A percentile compares a stretch with the other conserved stretches of the same genome.
These are phyloP conservation scores for cucumber (Cucumis sativus) DNA, from an alignment of 306 rosid species.

Conservation along the genomic window DNA sequence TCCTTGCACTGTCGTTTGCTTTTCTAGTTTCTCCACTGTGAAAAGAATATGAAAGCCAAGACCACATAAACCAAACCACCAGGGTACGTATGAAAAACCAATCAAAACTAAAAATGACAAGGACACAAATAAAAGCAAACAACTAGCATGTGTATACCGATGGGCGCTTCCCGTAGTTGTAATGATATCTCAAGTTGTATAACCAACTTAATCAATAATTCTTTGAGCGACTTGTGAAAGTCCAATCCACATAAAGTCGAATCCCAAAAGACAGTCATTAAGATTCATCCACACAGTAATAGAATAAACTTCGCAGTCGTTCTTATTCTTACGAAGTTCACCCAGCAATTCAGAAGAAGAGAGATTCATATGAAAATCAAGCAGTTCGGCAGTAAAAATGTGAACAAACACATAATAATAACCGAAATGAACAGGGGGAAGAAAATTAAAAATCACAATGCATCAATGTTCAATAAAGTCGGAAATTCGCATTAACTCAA, in stretches of 20 bases:
- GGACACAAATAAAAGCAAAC: not conserved
- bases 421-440: not conserved
- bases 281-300: not conserved
- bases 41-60: constrained; percentile 11
- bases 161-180: constrained; percentile 14
- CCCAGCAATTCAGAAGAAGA: not conserved
- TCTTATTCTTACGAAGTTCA: not conserved
- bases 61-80: too few relatives aligned
- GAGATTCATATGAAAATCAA: not conserved
- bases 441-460: constrained; percentile 1
- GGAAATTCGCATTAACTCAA: not conserved
- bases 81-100: not conserved
- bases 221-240: constrained; percentile 16
- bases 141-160: constrained; percentile 18
- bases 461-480: not conserved
- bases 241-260: not conserved
- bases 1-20: constrained; percentile 47
- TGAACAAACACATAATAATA: not conserved
- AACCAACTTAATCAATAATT: constrained; percentile 25
- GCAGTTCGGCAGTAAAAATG: not conserved
- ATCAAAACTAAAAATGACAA: not conserved
- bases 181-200: constrained; percentile 14
- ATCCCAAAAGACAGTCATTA: not conserved
- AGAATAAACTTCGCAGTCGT: not conserved
- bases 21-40: constrained; percentile 39